Evolutionary conservation across 1,139 yeast species (phyloP).

Genomic region (Protomyces macrosporus): DNA sequence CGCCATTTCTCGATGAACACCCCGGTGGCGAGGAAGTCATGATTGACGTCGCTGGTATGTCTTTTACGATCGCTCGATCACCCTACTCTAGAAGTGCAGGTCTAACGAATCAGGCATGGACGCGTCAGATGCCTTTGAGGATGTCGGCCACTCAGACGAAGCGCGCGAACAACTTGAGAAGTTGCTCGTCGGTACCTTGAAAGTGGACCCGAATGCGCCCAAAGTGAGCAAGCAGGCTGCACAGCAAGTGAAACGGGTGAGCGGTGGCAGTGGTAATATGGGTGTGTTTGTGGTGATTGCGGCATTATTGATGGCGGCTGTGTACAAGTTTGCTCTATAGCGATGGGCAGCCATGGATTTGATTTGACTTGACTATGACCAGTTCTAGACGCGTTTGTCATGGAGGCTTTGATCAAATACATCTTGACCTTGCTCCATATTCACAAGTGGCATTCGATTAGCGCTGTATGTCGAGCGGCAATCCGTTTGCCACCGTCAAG

Average conservation of each 20-base stretch:
- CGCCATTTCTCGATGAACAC: constrained; percentile 86
- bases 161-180: constrained; percentile 72
- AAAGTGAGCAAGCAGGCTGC: constrained; percentile 3
- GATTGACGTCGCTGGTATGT: constrained; percentile 72
- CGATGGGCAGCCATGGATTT: neutral
- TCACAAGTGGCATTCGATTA: too few species aligned
- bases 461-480: neutral
- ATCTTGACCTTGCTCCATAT: too few species aligned
- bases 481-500: too few species aligned
- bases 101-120: constrained; percentile 46
- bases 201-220: constrained; percentile 27
- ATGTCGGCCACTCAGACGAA: constrained; percentile 96
- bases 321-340: constrained; percentile 25
- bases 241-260: neutral
- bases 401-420: too few species aligned
- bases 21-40: constrained; percentile 99
- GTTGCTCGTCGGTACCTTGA: constrained; percentile 62
- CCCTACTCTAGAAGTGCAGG: too few species aligned
- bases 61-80: neutral
- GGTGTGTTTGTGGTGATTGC: constrained; percentile 20
- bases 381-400: too few species aligned
- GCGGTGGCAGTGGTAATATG: constrained; percentile 7
- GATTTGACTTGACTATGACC: too few species aligned
- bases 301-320: constrained; percentile 19
- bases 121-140: constrained; percentile 91